These are phyloP conservation scores for Cutaneotrichosporon sp. DNA, from an alignment of 1,284 basidiomycete genomes.

Conservation along the genomic window DNA sequence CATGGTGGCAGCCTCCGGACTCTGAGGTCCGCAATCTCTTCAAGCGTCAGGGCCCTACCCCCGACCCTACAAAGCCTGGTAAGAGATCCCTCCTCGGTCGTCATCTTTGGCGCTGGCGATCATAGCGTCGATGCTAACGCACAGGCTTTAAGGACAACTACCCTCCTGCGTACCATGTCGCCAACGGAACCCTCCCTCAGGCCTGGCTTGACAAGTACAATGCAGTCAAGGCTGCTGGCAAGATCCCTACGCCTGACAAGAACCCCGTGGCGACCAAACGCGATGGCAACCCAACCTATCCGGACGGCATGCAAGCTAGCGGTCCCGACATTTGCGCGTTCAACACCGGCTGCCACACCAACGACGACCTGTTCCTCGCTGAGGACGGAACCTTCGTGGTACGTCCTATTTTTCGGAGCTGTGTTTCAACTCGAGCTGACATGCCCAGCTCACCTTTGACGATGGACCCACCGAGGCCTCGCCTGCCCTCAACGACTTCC, in stretches of 20 bases:
- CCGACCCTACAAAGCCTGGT: constrained; percentile 16
- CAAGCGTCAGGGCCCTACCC: constrained; percentile 15
- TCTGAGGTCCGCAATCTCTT: constrained; percentile 19
- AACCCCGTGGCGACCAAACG: constrained; percentile 24
- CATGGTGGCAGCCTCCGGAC: constrained; percentile 15
- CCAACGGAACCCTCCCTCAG: constrained; percentile 21
- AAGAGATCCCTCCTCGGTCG: neutral
- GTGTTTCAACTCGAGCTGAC: neutral
- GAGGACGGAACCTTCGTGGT: constrained; percentile 39
- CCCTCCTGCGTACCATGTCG: constrained; percentile 9
- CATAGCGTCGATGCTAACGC: neutral
- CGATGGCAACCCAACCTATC: constrained; percentile 17
- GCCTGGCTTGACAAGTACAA: constrained; percentile 27
- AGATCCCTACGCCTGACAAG: constrained; percentile 3
- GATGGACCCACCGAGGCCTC: constrained; percentile 54
- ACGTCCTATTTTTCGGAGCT: constrained; percentile 11
- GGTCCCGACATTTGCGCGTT: constrained; percentile 42
- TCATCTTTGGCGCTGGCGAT: neutral
- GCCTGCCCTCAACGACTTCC: constrained; percentile 52
- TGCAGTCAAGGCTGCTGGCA: constrained; percentile 1
- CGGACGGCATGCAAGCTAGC: constrained; percentile 22
- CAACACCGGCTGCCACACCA: constrained; percentile 38
- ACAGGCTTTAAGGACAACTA: constrained; percentile 19
- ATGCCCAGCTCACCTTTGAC: constrained; percentile 49
- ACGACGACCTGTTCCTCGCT: constrained; percentile 29